Evolutionary conservation across 78 protist species (phyloP).

Genomic region (Tieghemostelium lacteum): DNA sequence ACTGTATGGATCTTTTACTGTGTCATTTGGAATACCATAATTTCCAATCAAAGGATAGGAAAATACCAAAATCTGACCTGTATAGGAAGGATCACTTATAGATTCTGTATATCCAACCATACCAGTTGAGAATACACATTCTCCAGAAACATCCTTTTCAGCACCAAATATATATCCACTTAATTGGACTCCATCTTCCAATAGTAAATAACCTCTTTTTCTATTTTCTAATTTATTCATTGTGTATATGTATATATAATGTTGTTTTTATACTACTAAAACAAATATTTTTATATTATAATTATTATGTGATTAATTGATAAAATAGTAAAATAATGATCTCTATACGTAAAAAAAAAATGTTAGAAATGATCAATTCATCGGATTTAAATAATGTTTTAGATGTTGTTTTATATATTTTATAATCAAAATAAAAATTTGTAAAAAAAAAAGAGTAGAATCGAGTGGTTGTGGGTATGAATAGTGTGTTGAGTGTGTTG

Average conservation of each 20-base stretch:
- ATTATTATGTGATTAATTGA: too few relatives aligned
- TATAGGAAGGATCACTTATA: slow-evolving; percentile 97
- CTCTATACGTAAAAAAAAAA: too few relatives aligned
- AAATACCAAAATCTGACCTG: slow-evolving; percentile 95
- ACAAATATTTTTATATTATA: too few relatives aligned
- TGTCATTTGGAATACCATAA: slow-evolving; percentile 95
- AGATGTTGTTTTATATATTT: too few relatives aligned
- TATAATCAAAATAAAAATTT: too few relatives aligned
- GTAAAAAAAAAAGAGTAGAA: too few relatives aligned
- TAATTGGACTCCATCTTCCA: slow-evolving; percentile 94
- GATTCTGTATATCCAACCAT: slow-evolving; percentile 98
- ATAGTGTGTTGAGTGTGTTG: neutral
- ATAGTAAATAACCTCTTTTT: slow-evolving; percentile 82
- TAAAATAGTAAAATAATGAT: too few relatives aligned
- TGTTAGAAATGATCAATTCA: too few relatives aligned
- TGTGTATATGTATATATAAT: neutral
- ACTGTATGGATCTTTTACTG: slow-evolving; percentile 45
- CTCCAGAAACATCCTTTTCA: slow-evolving; percentile 86
- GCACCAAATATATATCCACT: slow-evolving; percentile 94
- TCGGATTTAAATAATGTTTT: too few relatives aligned
- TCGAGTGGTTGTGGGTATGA: too few relatives aligned
- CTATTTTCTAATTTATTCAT: slow-evolving; percentile 46
- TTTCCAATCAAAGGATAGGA: slow-evolving; percentile 97
- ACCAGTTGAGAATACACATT: slow-evolving; percentile 96
- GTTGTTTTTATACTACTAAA: too few relatives aligned